phyloP scores from a whole-genome alignment of 1,139 yeast genomes.

The Saccharomycopsis phalli region DNA sequence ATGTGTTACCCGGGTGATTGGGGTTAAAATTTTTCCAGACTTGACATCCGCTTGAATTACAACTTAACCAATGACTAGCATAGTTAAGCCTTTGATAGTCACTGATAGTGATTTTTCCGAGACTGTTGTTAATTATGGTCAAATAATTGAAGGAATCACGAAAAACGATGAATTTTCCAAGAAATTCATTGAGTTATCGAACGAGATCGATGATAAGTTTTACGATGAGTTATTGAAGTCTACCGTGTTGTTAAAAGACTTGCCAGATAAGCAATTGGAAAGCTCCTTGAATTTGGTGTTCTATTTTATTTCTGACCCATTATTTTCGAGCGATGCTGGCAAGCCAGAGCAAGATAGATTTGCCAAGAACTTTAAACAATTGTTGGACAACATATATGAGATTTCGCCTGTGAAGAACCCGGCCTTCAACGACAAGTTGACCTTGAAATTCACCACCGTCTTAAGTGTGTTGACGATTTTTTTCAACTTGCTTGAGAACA shows the following conservation, averaged over 20 bases:
- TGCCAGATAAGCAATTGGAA: constrained; percentile 17
- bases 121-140: constrained; percentile 15
- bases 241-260: constrained; percentile 7
- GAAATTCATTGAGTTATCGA: constrained; percentile 7
- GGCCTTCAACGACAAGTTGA: constrained; percentile 14
- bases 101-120: constrained; percentile 18
- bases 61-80: constrained; percentile 1
- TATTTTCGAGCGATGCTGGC: constrained; percentile 3
- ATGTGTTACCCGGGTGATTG: not conserved
- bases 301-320: constrained; percentile 14
- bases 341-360: constrained; percentile 5
- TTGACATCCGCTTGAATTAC: not conserved
- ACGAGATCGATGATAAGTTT: constrained; percentile 6
- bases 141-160: constrained; percentile 11
- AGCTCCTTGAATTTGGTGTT: constrained; percentile 19
- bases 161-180: constrained; percentile 14
- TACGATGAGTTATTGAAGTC: constrained; percentile 14
- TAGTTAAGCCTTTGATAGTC: constrained; percentile 18
- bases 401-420: constrained; percentile 15
- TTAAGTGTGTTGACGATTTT: constrained; percentile 17
- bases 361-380: constrained; percentile 4
- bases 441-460: constrained; percentile 17
- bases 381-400: constrained; percentile 11
- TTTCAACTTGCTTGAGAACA: constrained; percentile 17
- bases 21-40: not conserved